Evolutionary conservation across 1,284 basidiomycete species (phyloP), one percentile per base, ranked within the genome.

Genomic region (Irpex rosettiformis): DNA sequence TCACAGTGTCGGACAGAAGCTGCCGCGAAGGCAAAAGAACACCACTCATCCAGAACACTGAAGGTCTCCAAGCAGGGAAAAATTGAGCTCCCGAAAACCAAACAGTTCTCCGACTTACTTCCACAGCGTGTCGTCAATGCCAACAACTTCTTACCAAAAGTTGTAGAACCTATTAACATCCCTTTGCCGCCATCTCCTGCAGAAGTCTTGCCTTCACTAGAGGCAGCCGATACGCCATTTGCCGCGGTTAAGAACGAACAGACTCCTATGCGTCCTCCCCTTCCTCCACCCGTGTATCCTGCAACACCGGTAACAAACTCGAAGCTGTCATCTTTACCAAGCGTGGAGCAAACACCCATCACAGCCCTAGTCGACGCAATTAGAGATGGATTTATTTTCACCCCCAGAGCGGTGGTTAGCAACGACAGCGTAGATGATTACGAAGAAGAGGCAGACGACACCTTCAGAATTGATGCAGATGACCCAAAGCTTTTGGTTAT

Each of bases 301-400:
- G 55, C 58, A 4, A 66, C 63, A 28, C 64, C 63, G 16, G 4
- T 22, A 42, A 27, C 55, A 25, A 42, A 11, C 29, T 11, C 24
- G 25, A 40, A 37, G 13, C 33, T 7, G 11, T 24, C 28, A 47
- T 28, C n/a, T 45, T 37, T 51, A 42, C 6, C 6, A 55, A 52
- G 57, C 45, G 61, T 68, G 29, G 64, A 64, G 52, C 69, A 80
- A 62, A 89, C 88, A 27, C 88, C 88, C 1, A 90, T 90, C 55
- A 88, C 88, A 1, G 75, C 81, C 5, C 76, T 90, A 40, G 75
- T 91, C 40, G 77, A 79, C 30, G 86, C 85, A 3, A 91, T 90
- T 59, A 79, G 89, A 64, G 79, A 76, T 24, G 88, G 86, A 13
- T 91, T 90, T 69, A 69, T 86, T 28, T 80, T 82, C 64, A 84